Conservation (phyloP, 495 filamentous ascomycete genomes). For the Hypoxylon rickii region DNA sequence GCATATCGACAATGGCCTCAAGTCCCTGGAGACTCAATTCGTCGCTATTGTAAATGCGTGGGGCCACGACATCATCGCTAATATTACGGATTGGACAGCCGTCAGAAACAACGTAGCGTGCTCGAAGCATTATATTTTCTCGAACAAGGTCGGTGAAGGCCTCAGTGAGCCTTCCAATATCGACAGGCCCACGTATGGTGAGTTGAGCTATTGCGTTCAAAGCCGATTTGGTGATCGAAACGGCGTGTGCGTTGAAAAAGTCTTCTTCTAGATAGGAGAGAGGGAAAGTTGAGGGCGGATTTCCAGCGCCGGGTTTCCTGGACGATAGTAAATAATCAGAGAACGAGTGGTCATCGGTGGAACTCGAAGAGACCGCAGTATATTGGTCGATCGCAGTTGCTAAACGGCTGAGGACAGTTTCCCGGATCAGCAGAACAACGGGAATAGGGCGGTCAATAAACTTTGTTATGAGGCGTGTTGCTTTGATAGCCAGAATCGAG, state of each 20-base stretch:
- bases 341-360: neutral
- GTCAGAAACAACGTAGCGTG: neutral
- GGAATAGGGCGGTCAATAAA: slow-evolving; percentile 7
- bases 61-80: too few species aligned
- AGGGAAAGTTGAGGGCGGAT: neutral
- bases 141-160: neutral
- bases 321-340: neutral
- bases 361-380: neutral
- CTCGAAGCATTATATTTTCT: slow-evolving; percentile 10
- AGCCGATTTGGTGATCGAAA: slow-evolving; percentile 1
- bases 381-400: slow-evolving; percentile 6
- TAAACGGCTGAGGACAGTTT: slow-evolving; percentile 3
- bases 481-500: slow-evolving; percentile 28
- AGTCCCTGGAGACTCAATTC: neutral
- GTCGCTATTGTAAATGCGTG: neutral
- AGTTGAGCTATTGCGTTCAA: slow-evolving; percentile 18
- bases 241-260: slow-evolving; percentile 1
- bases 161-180: neutral
- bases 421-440: slow-evolving; percentile 5
- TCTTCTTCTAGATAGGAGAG: slow-evolving; percentile 15
- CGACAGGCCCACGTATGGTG: slow-evolving; percentile 1
- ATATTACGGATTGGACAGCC: neutral
- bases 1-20: neutral
- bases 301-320: neutral
- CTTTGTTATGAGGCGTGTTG: slow-evolving; percentile 10